Base-by-base conservation (phyloP, 805 yeast species). In the Candida tibetensis region DNA sequence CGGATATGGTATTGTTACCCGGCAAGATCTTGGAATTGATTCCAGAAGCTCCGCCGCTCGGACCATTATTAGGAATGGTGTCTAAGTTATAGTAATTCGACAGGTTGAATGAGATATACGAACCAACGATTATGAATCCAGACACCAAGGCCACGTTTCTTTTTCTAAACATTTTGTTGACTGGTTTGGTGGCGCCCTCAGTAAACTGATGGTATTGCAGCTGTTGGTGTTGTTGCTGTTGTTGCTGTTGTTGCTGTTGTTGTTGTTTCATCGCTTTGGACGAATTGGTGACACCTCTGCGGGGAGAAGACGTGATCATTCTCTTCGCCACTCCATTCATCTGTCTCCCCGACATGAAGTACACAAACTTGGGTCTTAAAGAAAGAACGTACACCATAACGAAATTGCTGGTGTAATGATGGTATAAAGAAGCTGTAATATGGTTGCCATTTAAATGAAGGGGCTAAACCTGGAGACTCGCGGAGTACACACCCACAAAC, bases 101-200 rank as follows among this genome's bases (percentile, higher is more conserved):
- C 42, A 57, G 69, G 40, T 59, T 63, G 48, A 69, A 62, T 3
- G 69, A 48, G 15, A 69, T 62, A 39, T 62, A 69, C 5, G 71
- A 62, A 7, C 73, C 72, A 15, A 69, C 66, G n/a, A 69, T 62
- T 28, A 69, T 59, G 34, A 69, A 45, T 10, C 74, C 72, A 10
- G 70, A 62, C 2, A 68, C 59, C 5, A 66, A 47, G 2, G 74
- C 73, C 22, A 66, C 69, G 40, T 60, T 59, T 18, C 61, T 53
- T 44, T 51, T 58, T 32, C 54, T 53, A 32, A 56, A 51, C 3
- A 31, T n/a, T 6, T 26, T 10, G 28, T 36, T 30, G 27, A 10
- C 30, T 17, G 13, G 15, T 7, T 29, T 29, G 17, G 17, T n/a
- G 32, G 17, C 29, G 7, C n/a, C 8, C 9, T 29, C 9, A 10